Base-by-base conservation (phyloP, 345 rosid species). In the Eucalyptus cloeziana region DNA sequence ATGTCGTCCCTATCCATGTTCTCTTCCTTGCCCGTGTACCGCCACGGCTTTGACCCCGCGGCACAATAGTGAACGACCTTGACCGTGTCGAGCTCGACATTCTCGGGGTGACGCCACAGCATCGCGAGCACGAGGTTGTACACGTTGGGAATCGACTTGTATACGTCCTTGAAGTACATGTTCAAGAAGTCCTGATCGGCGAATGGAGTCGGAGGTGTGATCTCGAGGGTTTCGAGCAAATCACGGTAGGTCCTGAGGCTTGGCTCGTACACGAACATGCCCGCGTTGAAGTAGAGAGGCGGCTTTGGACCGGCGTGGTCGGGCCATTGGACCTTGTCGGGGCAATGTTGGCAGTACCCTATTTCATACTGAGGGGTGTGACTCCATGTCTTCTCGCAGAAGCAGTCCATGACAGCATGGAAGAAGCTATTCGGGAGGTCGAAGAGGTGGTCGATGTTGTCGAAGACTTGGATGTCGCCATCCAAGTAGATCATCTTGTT, bases 111-210 rank as follows among this genome's bases (percentile, higher is more conserved):
- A 45, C 94, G 91, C 95, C 95, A 94, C n/a, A 94, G 85, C 93
- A 93, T 90, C 44, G 95, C 94, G 49, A 93, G 62, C 7, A 93
- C 93, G n/a, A 94, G 93, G 88, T 93, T 94, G 90, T 94, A 94
- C 22, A 21, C 37, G 4, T 85, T 64, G 1, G 93, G 92, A 50
- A 93, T 90, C 3, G 96, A 93, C 76, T 81, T 80, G 92, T 88
- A 93, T 15, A 90, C 50, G 49, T 94, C 90, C 90, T 88, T 93
- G 67, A 94, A 94, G 94, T 86, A 94, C 91, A 47, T 89, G 91
- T 93, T 94, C 51, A 94, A 79, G 85, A 94, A 93, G 91, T 93
- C 95, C 92, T 94, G 96, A 89, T 94, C 96, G 2, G 96, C 95
- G 67, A 94, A 93, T 2, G 93, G 79, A 30, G 95, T 93, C 10